phyloP scores from a whole-genome alignment of 805 yeast genomes.

The Kodamaea kaohsiungensis region DNA sequence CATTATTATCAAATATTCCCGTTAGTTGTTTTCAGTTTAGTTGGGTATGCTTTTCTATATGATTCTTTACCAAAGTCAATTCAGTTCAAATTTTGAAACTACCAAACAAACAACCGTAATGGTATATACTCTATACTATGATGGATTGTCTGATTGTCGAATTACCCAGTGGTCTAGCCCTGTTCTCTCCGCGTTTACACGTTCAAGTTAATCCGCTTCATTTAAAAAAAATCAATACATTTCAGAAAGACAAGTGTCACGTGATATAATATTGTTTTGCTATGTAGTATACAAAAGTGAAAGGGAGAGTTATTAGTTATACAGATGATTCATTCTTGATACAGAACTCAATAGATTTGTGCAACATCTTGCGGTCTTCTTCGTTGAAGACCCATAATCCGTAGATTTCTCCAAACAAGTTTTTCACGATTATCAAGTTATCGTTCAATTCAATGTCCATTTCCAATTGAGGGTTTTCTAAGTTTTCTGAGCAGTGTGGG shows the following conservation, averaged over 20 bases:
- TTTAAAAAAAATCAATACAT: neutral
- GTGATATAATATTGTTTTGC: too few species aligned
- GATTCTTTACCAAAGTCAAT: neutral
- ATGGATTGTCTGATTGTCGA: neutral
- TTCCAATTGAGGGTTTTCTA: slow-evolving; percentile 27
- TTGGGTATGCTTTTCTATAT: neutral
- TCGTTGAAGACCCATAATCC: slow-evolving; percentile 80
- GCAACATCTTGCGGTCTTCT: slow-evolving; percentile 62
- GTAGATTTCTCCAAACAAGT: slow-evolving; percentile 65
- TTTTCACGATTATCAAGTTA: slow-evolving; percentile 68
- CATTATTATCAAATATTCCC: neutral
- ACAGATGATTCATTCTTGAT: slow-evolving; percentile 30
- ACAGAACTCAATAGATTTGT: slow-evolving; percentile 45
- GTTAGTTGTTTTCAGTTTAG: neutral
- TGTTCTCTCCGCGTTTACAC: neutral
- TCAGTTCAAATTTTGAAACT: neutral
- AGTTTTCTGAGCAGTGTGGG: slow-evolving; percentile 1
- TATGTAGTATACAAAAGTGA: neutral
- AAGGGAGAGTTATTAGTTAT: neutral
- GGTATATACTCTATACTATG: neutral
- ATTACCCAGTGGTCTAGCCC: neutral
- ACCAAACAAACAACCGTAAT: neutral
- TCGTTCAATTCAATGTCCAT: slow-evolving; percentile 70
- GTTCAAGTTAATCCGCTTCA: neutral
- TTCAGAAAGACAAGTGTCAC: neutral